Base-by-base conservation (phyloP, 2,329 filamentous ascomycete genomes). In the Sporothrix inflata region DNA sequence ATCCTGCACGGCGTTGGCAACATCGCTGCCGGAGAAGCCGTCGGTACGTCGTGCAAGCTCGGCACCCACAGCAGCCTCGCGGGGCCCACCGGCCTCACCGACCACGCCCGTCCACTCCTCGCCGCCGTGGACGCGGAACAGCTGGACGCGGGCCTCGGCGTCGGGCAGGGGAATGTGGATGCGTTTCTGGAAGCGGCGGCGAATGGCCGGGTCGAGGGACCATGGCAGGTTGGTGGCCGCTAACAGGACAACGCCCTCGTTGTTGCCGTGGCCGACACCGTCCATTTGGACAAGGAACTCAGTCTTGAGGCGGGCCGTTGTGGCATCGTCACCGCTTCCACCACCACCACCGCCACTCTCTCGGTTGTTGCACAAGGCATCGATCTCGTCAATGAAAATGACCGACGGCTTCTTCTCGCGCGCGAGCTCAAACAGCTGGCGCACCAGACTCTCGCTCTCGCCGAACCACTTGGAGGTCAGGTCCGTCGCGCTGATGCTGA, bases 251-350 rank as follows among this genome's bases (percentile, higher is more conserved):
- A 99, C 96, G 1, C 96, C 96, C 16, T 74, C 67, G 73, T 73
- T 70, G 65, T 30, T 45, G 0, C 91, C 94, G 3, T 98, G 83
- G 0, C 96, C 96, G 0, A 96, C 95, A 78, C 96, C 96, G 78
- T 99, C 96, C 96, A 99, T 98, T 81, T 98, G 95, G 0, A 96
- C 98, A 7, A 99, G 87, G 72, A 99, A 89, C 84, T 98, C 96
- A 79, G 98, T 98, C 76, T 98, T 95, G 0, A 98, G 96, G 45
- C 96, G 90, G 81, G 98, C 96, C 0, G 95, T 98, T 21, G 98
- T 68, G 27, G 47, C 70, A 16, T 61, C 53, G 53, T 42, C 53
- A 19, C 60, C 61, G 4, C 47, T 27, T 19, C 71, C 63, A 1
- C 71, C 45, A 1, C 40, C 96, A 74, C 96, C 96, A 94, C 80